Base-by-base conservation (phyloP, 2,329 filamentous ascomycete species). In the Exophiala oligosperma region DNA sequence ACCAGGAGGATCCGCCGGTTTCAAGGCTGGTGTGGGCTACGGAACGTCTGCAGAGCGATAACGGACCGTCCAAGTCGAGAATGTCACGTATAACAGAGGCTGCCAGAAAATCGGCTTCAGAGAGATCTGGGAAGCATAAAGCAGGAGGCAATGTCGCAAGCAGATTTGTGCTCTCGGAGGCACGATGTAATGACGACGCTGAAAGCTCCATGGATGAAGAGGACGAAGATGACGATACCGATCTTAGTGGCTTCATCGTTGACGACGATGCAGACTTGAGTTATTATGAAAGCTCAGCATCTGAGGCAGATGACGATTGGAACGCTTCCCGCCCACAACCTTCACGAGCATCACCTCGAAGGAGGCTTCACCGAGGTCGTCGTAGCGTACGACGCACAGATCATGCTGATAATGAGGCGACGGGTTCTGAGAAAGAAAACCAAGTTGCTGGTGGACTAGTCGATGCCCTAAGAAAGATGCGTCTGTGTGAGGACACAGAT, bases 391-490 rank as follows among this genome's bases (percentile, higher is more conserved):
- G 55, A 37, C 48, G 53, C 7, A 47, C 53, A 2, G 47, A 49
- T 28, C 59, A 56, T 40, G 49, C 53, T n/a, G 47, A 54, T 12
- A 54, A 60, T 26, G 65, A 69, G 5, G 32, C 3, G 14, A 67
- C 69, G 23, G 65, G 68, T 21, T 63, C 64, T 12, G 62, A 63
- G 48, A 66, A 59, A 11, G 61, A 62, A n/a, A 61, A 61, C 24
- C 52, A 60, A 43, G 21, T 40, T 8, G 61, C 43, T 17, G 26
- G 57, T 32, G 28, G 17, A 14, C 56, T 63, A 4, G 41, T 44
- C 7, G 54, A 61, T 14, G 57, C 53, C 71, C 75, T 58, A 73
- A 72, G 50, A 72, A 75, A 62, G 69, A 74, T 67, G 72, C 75
- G 11, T 69, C 74, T 50, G 56, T 67, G 70, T 12, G 64, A 68